Conservation (phyloP, 768 basidiomycete species). For the Grammothele lineata region DNA sequence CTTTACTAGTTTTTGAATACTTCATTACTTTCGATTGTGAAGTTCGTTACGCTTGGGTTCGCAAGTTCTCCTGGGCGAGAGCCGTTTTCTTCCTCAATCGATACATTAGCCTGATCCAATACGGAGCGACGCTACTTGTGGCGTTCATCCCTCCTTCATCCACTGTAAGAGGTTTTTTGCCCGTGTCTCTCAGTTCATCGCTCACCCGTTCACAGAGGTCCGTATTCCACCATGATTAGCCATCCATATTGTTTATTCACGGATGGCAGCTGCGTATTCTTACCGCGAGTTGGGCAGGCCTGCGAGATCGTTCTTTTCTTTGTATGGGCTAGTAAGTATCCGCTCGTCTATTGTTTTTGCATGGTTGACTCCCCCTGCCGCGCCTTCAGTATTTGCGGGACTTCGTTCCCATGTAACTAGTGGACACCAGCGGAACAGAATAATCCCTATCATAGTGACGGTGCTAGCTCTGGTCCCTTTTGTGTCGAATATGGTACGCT, state of each 20-base stretch:
- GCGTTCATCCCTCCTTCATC: not conserved
- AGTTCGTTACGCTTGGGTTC: not conserved
- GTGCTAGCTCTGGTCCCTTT: no score
- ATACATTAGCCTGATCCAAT: not conserved
- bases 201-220: no score
- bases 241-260: no score
- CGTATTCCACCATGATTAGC: no score
- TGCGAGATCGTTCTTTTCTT: not conserved
- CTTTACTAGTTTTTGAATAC: no score
- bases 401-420: no score
- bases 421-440: no score
- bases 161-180: not conserved
- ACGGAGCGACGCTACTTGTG: not conserved
- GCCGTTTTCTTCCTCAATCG: not conserved
- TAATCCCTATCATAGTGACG: no score
- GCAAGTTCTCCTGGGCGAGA: not conserved
- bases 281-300: not conserved
- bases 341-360: no score
- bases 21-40: not conserved
- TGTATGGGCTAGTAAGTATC: constrained; percentile 1
- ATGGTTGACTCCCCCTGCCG: no score
- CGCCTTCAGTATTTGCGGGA: not conserved
- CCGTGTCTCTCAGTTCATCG: no score
- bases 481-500: no score
- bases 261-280: not conserved